Evolutionary conservation across 805 yeast species (phyloP).

Genomic region (Lachancea quebecensis): DNA sequence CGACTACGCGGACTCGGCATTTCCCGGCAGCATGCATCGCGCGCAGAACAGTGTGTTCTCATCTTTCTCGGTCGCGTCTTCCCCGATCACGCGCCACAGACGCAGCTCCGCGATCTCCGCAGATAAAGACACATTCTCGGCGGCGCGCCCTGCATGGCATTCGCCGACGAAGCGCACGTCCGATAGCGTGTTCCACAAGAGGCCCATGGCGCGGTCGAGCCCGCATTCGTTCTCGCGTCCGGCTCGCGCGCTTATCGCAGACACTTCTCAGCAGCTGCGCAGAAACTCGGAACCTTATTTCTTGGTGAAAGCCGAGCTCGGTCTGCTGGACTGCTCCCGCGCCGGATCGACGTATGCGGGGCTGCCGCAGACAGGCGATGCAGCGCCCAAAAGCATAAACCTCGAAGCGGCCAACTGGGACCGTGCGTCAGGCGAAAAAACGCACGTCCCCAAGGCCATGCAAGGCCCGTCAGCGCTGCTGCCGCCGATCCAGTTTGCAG

Average conservation of each 20-base stretch:
- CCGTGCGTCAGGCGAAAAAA: not conserved
- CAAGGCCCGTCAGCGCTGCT: not conserved
- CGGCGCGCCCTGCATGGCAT: no score
- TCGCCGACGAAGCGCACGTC: no score
- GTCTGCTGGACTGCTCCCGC: constrained; percentile 13
- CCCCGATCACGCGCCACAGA: not conserved
- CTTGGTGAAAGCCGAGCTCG: constrained; percentile 17
- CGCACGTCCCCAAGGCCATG: not conserved
- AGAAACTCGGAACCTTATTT: constrained; percentile 22
- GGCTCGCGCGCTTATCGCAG: constrained; percentile 8
- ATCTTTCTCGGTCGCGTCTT: no score
- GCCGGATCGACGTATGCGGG: constrained; percentile 19
- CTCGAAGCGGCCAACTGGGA: not conserved
- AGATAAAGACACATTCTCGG: not conserved
- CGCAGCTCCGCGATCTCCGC: not conserved
- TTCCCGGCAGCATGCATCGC: no score
- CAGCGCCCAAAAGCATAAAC: not conserved
- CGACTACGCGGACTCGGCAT: no score
- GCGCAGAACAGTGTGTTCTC: no score
- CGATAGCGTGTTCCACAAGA: no score
- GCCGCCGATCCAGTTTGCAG: constrained; percentile 1
- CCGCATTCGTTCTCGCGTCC: constrained; percentile 1
- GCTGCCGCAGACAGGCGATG: constrained; percentile 19
- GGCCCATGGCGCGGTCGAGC: not conserved
- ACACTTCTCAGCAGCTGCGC: constrained; percentile 25